Percentiles rank a stretch among this genome's conserved stretches.
phyloP scores from a whole-genome alignment of 306 rosid genomes.

The Spatholobus suberectus region DNA sequence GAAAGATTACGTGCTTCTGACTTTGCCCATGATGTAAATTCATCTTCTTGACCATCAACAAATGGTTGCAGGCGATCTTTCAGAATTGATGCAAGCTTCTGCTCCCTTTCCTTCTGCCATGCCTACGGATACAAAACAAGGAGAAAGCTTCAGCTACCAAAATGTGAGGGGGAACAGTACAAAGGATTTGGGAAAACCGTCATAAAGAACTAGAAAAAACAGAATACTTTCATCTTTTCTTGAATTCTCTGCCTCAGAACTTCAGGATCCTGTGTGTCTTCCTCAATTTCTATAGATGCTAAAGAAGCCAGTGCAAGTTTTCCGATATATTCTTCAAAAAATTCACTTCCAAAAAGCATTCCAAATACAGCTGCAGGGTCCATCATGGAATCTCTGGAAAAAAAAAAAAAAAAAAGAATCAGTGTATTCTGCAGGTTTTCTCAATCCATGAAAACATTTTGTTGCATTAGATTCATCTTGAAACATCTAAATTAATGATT shows the following conservation, averaged over 20 bases:
- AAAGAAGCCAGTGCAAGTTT: conserved; percentile 81
- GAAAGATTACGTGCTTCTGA: conserved; percentile 83
- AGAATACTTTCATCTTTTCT: conserved; percentile 72
- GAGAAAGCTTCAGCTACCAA: conserved; percentile 38
- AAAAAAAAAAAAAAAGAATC: conserved; percentile 5
- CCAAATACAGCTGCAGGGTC: conserved; percentile 95
- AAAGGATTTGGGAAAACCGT: not conserved
- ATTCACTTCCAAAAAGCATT: conserved; percentile 95
- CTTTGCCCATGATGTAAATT: conserved; percentile 75
- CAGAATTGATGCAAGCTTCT: conserved; percentile 61
- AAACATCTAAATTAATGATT: conserved; percentile 4
- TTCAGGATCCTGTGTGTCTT: conserved; percentile 60
- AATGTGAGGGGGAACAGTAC: not conserved
- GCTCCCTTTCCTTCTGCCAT: conserved; percentile 85
- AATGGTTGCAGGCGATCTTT: conserved; percentile 76
- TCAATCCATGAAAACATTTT: not conserved
- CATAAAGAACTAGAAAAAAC: conserved; percentile 16
- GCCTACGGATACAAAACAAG: conserved; percentile 50
- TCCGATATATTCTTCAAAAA: conserved; percentile 89
- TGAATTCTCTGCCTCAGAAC: conserved; percentile 59
- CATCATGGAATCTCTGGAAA: conserved; percentile 79
- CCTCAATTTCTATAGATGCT: conserved; percentile 72
- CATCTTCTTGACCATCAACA: conserved; percentile 70
- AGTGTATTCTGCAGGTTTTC: not conserved
- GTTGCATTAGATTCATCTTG: conserved; percentile 12